phyloP scores from a whole-genome alignment of 495 filamentous ascomycete genomes.

The Chlorociboria aeruginascens region DNA sequence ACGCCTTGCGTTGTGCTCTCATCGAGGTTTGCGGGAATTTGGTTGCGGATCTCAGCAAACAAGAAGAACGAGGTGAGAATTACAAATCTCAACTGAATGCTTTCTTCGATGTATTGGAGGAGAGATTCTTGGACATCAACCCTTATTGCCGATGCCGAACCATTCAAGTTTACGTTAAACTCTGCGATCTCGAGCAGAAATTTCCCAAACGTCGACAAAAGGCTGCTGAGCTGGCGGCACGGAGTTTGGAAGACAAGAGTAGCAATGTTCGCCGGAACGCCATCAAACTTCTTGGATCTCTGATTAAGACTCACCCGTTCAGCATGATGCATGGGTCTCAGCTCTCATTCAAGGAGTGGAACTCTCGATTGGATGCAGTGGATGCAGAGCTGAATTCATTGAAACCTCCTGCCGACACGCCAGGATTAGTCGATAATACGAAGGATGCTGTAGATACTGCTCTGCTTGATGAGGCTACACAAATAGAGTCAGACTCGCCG shows the following conservation, averaged over 20 bases:
- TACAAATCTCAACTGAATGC: conserved; percentile 88
- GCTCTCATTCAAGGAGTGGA: conserved; percentile 75
- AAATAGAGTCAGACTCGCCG: conserved; percentile 51
- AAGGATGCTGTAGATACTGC: conserved; percentile 53
- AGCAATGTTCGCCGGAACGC: conserved; percentile 93
- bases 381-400: conserved; percentile 71
- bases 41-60: conserved; percentile 77
- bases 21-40: conserved; percentile 99
- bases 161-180: conserved; percentile 84
- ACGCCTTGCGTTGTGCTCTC: conserved; percentile 82
- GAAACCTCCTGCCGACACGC: conserved; percentile 65
- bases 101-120: conserved; percentile 93
- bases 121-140: conserved; percentile 92
- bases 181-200: conserved; percentile 88
- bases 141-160: conserved; percentile 88
- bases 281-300: conserved; percentile 76
- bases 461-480: conserved; percentile 84
- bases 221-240: conserved; percentile 71
- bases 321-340: conserved; percentile 83
- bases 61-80: conserved; percentile 80
- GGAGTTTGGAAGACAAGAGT: conserved; percentile 93
- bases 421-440: conserved; percentile 54
- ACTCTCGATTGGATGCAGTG: conserved; percentile 60
- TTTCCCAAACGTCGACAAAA: conserved; percentile 84
- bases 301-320: conserved; percentile 91